Conservation (phyloP, 768 basidiomycete species). For the Nidularia sp. region DNA sequence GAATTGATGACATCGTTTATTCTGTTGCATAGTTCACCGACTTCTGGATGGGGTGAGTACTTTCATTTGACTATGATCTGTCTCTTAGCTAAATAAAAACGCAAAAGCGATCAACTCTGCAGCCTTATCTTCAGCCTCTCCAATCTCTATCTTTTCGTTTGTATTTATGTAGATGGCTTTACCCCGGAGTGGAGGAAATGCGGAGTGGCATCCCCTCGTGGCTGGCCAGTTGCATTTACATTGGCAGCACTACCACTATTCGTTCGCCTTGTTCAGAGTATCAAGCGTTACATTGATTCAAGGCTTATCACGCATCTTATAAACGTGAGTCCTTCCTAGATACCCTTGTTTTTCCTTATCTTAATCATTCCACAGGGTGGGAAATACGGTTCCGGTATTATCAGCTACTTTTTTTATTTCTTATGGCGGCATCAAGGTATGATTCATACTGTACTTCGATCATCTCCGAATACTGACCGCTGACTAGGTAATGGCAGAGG, state of each 20-base stretch:
- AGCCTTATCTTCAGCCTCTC: conserved; percentile 74
- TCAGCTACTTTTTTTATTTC: conserved; percentile 65
- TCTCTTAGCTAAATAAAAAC: background rate
- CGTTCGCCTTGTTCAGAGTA: conserved; percentile 78
- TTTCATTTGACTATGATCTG: background rate
- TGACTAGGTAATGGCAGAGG: conserved; percentile 26
- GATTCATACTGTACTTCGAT: conserved; percentile 10
- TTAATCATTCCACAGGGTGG: conserved; percentile 54
- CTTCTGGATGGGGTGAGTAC: conserved; percentile 81
- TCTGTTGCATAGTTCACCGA: conserved; percentile 57
- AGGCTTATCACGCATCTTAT: conserved; percentile 72
- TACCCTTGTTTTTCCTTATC: conserved; percentile 1
- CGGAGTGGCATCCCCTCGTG: conserved; percentile 29
- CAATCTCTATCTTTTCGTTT: conserved; percentile 70
- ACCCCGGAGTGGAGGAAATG: conserved; percentile 46
- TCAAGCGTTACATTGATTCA: conserved; percentile 86
- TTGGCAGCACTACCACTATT: conserved; percentile 66
- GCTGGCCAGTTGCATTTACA: conserved; percentile 61
- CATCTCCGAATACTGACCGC: background rate
- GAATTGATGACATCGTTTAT: conserved; percentile 4
- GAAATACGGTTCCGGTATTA: conserved; percentile 71
- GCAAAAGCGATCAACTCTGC: conserved; percentile 74
- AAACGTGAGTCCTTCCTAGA: conserved; percentile 50
- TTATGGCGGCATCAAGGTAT: conserved; percentile 71
- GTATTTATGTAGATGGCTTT: conserved; percentile 62